Evolutionary conservation across 495 filamentous ascomycete species (phyloP), one percentile per base, ranked within the genome.

Genomic region (Clavariopsis aquatica): DNA sequence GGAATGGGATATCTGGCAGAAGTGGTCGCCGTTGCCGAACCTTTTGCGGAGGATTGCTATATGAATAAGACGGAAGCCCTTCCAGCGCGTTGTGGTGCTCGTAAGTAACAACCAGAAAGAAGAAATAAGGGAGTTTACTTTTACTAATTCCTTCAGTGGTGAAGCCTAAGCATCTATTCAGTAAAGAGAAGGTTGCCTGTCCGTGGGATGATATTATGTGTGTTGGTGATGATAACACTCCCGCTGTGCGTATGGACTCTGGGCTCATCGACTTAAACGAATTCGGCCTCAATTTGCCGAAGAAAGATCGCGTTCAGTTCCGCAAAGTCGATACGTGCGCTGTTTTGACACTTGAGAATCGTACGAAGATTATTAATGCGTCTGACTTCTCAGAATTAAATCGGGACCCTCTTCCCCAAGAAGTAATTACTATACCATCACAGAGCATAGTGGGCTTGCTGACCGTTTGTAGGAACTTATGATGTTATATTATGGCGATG

Each of bases 211-310:
- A 29, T 23, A 20, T 36, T 1, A 49, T 56, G 51, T 63, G 60
- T 41, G 27, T 47, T 1, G 38, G 20, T 8, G 23, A 20, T 20
- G 34, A 29, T 23, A 12, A 20, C 1, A 43, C 38, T 43, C 49
- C 60, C 1, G 60, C 60, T 12, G n/a, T 63, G 2, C 22, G 27
- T 17, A 1, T 63, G 2, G 60, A 63, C 52, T 61, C 57, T n/a
- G 57, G 57, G 1, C 47, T 61, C n/a, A 23, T 52, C 4, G 29
- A 51, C n/a, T 8, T 43, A 4, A 61, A 61, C 31, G 22, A 38
- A 26, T 61, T 61, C 22, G 57, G 57, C 9, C 22, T 51, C 17
- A 61, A 61, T 23, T 27, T 61, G 8, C 13, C 4, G 8, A 8
- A 23, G 10, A 22, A 43, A 41, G 46, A 61, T 43, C 19, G 27